These are phyloP conservation scores for Xylaria palmicola DNA, from an alignment of 495 filamentous ascomycete genomes.

Conservation along the genomic window DNA sequence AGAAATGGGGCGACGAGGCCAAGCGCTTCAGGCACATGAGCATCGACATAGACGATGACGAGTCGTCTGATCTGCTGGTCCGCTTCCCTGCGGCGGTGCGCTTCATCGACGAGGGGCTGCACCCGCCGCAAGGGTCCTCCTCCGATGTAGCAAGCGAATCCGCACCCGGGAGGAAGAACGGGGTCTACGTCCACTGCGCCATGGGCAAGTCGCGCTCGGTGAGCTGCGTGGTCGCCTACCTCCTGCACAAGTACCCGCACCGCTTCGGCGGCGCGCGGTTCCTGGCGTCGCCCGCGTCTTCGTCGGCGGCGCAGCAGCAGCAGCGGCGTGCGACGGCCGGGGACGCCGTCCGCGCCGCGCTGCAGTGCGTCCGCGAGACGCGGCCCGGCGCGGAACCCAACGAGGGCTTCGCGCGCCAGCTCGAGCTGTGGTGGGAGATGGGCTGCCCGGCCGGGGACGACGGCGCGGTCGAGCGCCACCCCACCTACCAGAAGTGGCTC, in stretches of 20 bases:
- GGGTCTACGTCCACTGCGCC: conserved; percentile 64
- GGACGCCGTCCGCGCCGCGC: conserved; percentile 37
- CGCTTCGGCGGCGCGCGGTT: conserved; percentile 36
- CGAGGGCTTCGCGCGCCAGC: conserved; percentile 80
- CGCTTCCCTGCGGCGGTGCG: conserved; percentile 71
- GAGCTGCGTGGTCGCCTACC: conserved; percentile 78
- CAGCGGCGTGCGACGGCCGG: conserved; percentile 24
- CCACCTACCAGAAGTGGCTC: conserved; percentile 84
- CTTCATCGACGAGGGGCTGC: conserved; percentile 78
- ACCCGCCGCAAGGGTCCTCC: too few species aligned
- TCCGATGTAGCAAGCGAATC: too few species aligned
- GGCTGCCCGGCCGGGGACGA: conserved; percentile 62
- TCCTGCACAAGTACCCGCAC: conserved; percentile 64
- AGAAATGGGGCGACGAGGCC: conserved; percentile 39
- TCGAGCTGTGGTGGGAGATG: conserved; percentile 85
- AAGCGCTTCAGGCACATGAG: conserved; percentile 64
- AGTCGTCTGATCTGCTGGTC: conserved; percentile 80
- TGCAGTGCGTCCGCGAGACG: conserved; percentile 57
- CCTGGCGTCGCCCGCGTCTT: conserved; percentile 18
- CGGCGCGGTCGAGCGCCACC: conserved; percentile 56
- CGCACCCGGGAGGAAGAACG: too few species aligned
- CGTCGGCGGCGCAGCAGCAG: conserved; percentile 17
- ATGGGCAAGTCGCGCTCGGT: conserved; percentile 96
- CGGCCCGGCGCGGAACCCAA: conserved; percentile 83
- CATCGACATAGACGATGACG: conserved; percentile 84